Evolutionary conservation across 164 flowering plant species (phyloP), one percentile per base, ranked within the genome.

Genomic region (Tetracentron sinense): DNA sequence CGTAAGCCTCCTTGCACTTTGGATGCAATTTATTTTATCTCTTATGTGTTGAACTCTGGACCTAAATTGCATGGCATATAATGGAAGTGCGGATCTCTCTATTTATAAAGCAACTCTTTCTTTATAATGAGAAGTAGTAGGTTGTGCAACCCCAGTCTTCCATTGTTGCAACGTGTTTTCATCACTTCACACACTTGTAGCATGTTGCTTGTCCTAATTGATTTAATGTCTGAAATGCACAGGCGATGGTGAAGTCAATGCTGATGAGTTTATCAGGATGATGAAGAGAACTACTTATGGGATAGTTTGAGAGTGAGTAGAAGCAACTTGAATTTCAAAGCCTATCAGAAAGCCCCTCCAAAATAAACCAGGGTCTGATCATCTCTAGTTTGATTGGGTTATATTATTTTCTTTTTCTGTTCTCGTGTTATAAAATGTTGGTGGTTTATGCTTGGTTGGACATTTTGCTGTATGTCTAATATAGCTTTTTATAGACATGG

Each of bases 181-280:
- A 12, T 4, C 27, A 7, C 11, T 20, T 0, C 53, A 14, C 23
- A 15, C 15, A 33, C 8, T 35, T 0, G 2, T 20, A 23, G n/a
- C 29, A 22, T 56, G 0, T 17, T 42, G 12, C 51, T 47, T 56
- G 38, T 44, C 12, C 2, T 10, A 28, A 31, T 44, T 17, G 19
- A 28, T 30, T 56, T 28, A 35, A 38, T 14, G 16, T 4, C 15
- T 19, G 56, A 42, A 69, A 54, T 70, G 46, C 73, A 31, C 84
- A 90, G 98, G 68, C 56, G 96, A 94, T 75, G 91, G 94, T 7
- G 96, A 88, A 76, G 93, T 94, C 14, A 78, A 70, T 56, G 48
- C 67, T 16, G 97, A 94, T 0, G 99, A 91, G 59, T 94, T 94
- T 69, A 64, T 91, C 68, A 81, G 79, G 79, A 89, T 94, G 88